These are phyloP conservation scores for Kalmusia sp. DNA, from an alignment of 2,329 filamentous ascomycete species.

Conservation along the genomic window DNA sequence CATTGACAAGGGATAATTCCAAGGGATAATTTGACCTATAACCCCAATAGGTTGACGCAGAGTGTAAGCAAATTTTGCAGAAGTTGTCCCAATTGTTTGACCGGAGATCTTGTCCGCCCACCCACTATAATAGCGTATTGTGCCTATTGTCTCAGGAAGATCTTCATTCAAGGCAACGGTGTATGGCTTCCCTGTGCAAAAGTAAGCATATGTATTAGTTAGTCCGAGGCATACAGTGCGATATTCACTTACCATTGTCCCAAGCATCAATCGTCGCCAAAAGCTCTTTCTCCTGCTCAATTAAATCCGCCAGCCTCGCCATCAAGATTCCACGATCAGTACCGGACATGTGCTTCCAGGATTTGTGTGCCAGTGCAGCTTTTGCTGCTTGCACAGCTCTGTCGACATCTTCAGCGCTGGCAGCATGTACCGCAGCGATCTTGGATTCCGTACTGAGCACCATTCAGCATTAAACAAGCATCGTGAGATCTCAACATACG, in stretches of 20 bases:
- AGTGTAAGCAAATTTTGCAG: slow-evolving; percentile 75
- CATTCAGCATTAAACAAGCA: background rate
- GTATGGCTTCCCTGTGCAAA: slow-evolving; percentile 64
- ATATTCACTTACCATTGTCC: slow-evolving; percentile 75
- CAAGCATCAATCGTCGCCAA: slow-evolving; percentile 57
- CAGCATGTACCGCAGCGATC: slow-evolving; percentile 41
- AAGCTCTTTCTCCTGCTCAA: slow-evolving; percentile 31
- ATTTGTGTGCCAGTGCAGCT: slow-evolving; percentile 25
- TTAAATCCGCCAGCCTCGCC: slow-evolving; percentile 32
- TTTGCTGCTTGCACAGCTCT: slow-evolving; percentile 42
- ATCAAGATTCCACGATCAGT: slow-evolving; percentile 30
- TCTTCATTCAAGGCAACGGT: slow-evolving; percentile 66
- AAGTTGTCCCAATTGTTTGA: slow-evolving; percentile 71
- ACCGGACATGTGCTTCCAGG: slow-evolving; percentile 26
- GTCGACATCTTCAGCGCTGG: slow-evolving; percentile 42
- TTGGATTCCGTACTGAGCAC: slow-evolving; percentile 28
- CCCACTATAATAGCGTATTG: slow-evolving; percentile 74
- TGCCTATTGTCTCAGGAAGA: slow-evolving; percentile 62
- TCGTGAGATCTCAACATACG: slow-evolving; percentile 1
- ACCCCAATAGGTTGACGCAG: slow-evolving; percentile 68
- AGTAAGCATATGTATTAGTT: too few relatives aligned
- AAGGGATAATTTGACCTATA: slow-evolving; percentile 44
- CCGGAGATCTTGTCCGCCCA: slow-evolving; percentile 80
- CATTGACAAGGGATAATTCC: slow-evolving; percentile 61
- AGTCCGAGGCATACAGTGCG: too few relatives aligned